Base-by-base conservation (phyloP, 768 basidiomycete genomes). In the Albatrellus ellisii region DNA sequence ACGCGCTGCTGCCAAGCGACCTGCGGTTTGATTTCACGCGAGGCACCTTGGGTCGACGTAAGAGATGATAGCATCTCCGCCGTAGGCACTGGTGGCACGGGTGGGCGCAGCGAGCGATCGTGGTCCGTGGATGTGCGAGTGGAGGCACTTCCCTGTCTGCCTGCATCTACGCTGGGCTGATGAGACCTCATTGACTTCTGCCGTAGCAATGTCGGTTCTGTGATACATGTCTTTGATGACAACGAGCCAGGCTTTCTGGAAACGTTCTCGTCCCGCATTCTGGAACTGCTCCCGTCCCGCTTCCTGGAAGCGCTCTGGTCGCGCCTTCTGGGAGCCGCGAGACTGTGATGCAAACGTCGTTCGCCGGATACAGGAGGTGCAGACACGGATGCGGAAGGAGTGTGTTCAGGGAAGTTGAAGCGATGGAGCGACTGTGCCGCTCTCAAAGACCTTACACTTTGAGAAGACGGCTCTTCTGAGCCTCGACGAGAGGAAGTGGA, bases 341-440 rank as follows among this genome's bases (percentile, higher is more conserved):
- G 38, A 18, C 39, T 36, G 15, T 22, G 34, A 20, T 22, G n/a
- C n/a, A n/a, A n/a, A n/a, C n/a, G n/a, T n/a, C n/a, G n/a, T n/a
- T n/a, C n/a, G n/a, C 17, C 29, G 35, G 12, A 12, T 6, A 36
- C 20, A 17, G 35, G 35, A 20, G 6, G 2, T 18, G 35, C 15
- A 10, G 31, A 42, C 8, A 37, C 4, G 8, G 42, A 33, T 14
- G 32, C n/a, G 20, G 44, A 29, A 14, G 36, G 36, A 11, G 26
- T 48, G 26, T 58, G 58, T 6, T 69, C 68, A 1, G 53, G 42
- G 12, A 59, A 45, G 26, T 62, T 57, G 35, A 65, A 56, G 26
- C 67, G 72, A 52, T 75, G 78, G 62, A 85, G 78, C 6, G 82
- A 83, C 14, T 75, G 69, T 66, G 62, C 63, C 17, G 68, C 59